phyloP scores from a whole-genome alignment of 225 moss, liverwort and hornwort genomes.

The Physcomitrellopsis africana region DNA sequence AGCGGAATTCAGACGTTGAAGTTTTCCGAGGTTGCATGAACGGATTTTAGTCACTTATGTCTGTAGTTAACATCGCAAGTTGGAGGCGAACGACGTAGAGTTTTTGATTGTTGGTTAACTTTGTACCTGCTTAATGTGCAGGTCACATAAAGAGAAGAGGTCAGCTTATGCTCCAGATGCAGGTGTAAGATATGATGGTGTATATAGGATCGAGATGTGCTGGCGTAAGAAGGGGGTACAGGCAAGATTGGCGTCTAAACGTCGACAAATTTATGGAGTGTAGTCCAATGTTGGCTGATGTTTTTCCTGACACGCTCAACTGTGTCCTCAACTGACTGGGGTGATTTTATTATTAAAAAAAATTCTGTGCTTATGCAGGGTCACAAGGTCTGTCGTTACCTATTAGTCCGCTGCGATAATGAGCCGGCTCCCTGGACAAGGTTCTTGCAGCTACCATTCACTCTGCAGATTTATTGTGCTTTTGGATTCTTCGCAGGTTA shows the following conservation, averaged over 20 bases:
- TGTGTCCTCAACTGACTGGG: constrained; percentile 25
- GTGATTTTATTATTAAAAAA: not conserved
- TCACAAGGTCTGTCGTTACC: constrained; percentile 89
- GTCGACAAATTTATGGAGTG: not conserved
- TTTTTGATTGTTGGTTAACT: not conserved
- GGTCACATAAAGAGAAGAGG: constrained; percentile 97
- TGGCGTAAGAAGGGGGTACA: constrained; percentile 98
- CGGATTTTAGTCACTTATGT: not conserved
- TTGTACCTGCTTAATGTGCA: constrained; percentile 26
- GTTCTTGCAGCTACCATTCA: constrained; percentile 38
- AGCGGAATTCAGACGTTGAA: not conserved
- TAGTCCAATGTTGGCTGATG: not conserved
- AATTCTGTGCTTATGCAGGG: constrained; percentile 53
- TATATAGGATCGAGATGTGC: constrained; percentile 94
- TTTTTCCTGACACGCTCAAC: not conserved
- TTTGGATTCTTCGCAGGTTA: not conserved
- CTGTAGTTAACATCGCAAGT: not conserved
- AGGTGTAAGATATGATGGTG: constrained; percentile 92
- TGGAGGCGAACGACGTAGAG: not conserved
- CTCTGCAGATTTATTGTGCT: too few relatives aligned
- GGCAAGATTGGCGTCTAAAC: constrained; percentile 39
- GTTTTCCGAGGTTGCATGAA: not conserved
- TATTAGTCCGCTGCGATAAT: constrained; percentile 97
- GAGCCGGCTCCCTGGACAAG: constrained; percentile 99
- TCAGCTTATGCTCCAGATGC: constrained; percentile 91